Evolutionary conservation across 2,329 filamentous ascomycete species (phyloP).

Genomic region (Pseudocercospora fuligena): DNA sequence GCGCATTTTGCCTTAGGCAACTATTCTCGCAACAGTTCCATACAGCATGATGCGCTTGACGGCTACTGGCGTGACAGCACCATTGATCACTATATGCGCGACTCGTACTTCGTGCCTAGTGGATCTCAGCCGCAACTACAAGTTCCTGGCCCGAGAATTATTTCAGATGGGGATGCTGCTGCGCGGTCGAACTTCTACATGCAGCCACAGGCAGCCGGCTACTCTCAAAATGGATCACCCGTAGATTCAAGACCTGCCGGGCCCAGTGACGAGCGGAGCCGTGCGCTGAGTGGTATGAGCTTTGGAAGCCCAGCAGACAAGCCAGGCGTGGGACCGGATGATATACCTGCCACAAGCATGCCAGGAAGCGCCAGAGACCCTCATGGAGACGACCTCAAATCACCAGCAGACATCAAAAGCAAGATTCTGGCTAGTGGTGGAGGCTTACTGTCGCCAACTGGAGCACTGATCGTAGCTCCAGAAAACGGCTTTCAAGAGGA

Average conservation of each 20-base stretch:
- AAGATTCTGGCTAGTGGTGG: not conserved
- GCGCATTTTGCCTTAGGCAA: slow-evolving; percentile 34
- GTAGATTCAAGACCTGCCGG: slow-evolving; percentile 19
- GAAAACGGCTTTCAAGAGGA: not conserved
- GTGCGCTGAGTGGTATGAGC: slow-evolving; percentile 29
- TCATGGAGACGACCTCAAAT: not conserved
- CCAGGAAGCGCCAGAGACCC: not conserved
- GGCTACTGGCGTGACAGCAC: slow-evolving; percentile 34
- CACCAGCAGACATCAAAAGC: not conserved
- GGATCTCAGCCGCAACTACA: slow-evolving; percentile 7
- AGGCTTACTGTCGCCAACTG: not conserved
- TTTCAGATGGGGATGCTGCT: not conserved
- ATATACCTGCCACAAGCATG: not conserved
- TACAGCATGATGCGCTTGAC: slow-evolving; percentile 15
- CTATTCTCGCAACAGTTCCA: slow-evolving; percentile 24
- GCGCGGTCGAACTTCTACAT: slow-evolving; percentile 25
- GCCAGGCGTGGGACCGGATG: not conserved
- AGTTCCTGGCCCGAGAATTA: not conserved
- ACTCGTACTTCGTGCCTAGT: slow-evolving; percentile 22
- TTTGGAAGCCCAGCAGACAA: slow-evolving; percentile 19
- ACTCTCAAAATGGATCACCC: slow-evolving; percentile 17
- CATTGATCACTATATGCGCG: slow-evolving; percentile 32
- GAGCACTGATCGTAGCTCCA: not conserved
- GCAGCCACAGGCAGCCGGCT: slow-evolving; percentile 30
- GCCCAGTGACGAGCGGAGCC: slow-evolving; percentile 34